A percentile compares a stretch with the other conserved stretches of the same genome.
phyloP scores from a whole-genome alignment of 1,284 basidiomycete species.

The Neolentinus lepideus region DNA sequence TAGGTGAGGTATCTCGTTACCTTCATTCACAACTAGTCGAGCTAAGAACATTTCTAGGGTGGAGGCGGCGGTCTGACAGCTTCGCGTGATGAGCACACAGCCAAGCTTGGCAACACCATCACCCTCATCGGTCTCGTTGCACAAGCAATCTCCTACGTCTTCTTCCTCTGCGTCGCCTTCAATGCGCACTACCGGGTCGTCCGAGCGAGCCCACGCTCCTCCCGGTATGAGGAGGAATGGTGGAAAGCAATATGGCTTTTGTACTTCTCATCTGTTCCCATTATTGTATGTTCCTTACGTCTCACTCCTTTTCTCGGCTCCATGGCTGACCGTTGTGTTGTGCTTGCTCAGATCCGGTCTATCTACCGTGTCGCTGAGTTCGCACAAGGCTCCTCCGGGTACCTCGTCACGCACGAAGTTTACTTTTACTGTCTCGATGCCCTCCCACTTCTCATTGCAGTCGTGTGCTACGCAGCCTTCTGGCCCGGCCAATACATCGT shows the following conservation, averaged over 20 bases:
- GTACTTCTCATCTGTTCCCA: slow-evolving; percentile 16
- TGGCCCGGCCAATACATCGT: slow-evolving; percentile 26
- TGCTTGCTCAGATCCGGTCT: slow-evolving; percentile 23
- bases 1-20: slow-evolving; percentile 1
- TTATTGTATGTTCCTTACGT: slow-evolving; percentile 14
- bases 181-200: slow-evolving; percentile 10
- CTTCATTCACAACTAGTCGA: not conserved
- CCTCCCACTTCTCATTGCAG: slow-evolving; percentile 31
- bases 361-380: slow-evolving; percentile 32
- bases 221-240: slow-evolving; percentile 13
- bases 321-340: not conserved
- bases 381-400: slow-evolving; percentile 30
- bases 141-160: slow-evolving; percentile 18
- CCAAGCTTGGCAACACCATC: slow-evolving; percentile 11
- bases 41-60: not conserved
- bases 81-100: not conserved
- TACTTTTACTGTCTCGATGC: slow-evolving; percentile 38
- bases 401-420: slow-evolving; percentile 30
- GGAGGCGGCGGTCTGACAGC: not conserved
- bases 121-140: slow-evolving; percentile 16
- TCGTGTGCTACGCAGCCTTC: slow-evolving; percentile 21
- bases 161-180: slow-evolving; percentile 15
- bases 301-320: not conserved
- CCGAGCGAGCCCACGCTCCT: slow-evolving; percentile 7
- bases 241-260: slow-evolving; percentile 14